Evolutionary conservation across 2,329 filamentous ascomycete species (phyloP).

Genomic region (Aspergillus ochraceus): DNA sequence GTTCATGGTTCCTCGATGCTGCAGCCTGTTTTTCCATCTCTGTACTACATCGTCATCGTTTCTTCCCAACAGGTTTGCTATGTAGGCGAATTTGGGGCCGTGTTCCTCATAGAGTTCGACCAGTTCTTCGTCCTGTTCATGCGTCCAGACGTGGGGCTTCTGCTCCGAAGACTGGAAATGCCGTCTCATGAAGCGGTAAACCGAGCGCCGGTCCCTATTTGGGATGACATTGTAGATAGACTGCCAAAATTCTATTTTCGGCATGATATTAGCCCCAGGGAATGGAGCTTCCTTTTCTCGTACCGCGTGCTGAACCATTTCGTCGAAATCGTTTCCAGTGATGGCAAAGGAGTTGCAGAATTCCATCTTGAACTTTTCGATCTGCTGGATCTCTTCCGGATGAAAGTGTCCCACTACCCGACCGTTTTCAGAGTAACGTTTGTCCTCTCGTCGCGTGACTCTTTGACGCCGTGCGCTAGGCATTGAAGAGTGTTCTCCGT

Average conservation of each 20-base stretch:
- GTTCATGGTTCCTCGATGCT: constrained; percentile 37
- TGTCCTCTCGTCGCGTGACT: background rate
- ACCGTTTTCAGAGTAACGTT: background rate
- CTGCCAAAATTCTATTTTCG: constrained; percentile 38
- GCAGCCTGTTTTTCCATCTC: constrained; percentile 44
- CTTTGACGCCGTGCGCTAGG: too few species aligned
- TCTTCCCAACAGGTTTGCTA: constrained; percentile 39
- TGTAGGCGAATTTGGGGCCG: constrained; percentile 38
- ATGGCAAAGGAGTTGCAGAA: constrained; percentile 34
- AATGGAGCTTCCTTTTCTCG: constrained; percentile 23
- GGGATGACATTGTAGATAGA: constrained; percentile 37
- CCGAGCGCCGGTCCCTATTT: constrained; percentile 36
- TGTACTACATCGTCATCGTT: constrained; percentile 44
- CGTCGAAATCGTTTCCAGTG: constrained; percentile 26
- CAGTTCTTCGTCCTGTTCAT: constrained; percentile 43
- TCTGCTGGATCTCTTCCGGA: constrained; percentile 28
- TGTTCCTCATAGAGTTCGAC: constrained; percentile 29
- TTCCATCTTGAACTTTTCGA: constrained; percentile 34
- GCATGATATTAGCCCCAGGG: constrained; percentile 23
- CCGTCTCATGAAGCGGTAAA: constrained; percentile 44
- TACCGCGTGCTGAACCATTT: constrained; percentile 36
- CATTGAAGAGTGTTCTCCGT: background rate
- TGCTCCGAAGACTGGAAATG: constrained; percentile 42
- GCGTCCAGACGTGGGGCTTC: constrained; percentile 40
- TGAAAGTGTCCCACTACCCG: constrained; percentile 32